Base-by-base conservation (phyloP, 139 green algal genomes). In the Pseudopediastrum boryanum region DNA sequence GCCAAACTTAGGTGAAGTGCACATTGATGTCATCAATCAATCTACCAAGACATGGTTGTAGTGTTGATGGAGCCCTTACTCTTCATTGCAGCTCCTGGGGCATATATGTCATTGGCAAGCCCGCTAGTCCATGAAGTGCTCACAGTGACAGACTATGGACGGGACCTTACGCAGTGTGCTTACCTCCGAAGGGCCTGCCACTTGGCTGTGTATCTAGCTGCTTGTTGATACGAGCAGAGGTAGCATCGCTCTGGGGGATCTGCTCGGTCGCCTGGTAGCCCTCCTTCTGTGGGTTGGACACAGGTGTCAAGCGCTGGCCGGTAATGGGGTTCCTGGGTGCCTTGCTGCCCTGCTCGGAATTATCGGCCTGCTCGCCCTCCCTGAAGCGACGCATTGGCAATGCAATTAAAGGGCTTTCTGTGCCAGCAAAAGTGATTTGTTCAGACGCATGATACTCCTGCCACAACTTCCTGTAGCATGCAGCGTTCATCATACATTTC, bases 321-420 rank as follows among this genome's bases (percentile, higher is more conserved):
- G 71, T 78, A 56, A 78, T 78, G 71, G 71, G 71, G 71, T 78
- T 78, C 71, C 69, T 78, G 71, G 71, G 56, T 10, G 71, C 71
- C 70, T 65, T 78, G 52, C 31, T 16, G 50, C 71, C 71, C 71
- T 78, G 71, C 16, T 43, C 31, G 41, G 31, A 41, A 7, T 54
- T 78, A 56, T 78, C 71, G 44, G 41, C 71, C 71, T 78, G 71
- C 25, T 78, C 71, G 21, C 71, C 71, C 71, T 78, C 71, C 71
- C 67, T 4, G 31, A 66, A 1, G 69, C 2, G 44, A n/a, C 48
- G 41, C 35, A 77, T n/a, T n/a, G n/a, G n/a, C n/a, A n/a, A n/a
- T n/a, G n/a, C n/a, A n/a, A n/a, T n/a, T n/a, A n/a, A n/a, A n/a
- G n/a, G n/a, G n/a, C n/a, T n/a, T n/a, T n/a, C n/a, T n/a, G n/a